Base-by-base conservation (phyloP, 2,329 filamentous ascomycete species). In the Ophiobolus disseminans region DNA sequence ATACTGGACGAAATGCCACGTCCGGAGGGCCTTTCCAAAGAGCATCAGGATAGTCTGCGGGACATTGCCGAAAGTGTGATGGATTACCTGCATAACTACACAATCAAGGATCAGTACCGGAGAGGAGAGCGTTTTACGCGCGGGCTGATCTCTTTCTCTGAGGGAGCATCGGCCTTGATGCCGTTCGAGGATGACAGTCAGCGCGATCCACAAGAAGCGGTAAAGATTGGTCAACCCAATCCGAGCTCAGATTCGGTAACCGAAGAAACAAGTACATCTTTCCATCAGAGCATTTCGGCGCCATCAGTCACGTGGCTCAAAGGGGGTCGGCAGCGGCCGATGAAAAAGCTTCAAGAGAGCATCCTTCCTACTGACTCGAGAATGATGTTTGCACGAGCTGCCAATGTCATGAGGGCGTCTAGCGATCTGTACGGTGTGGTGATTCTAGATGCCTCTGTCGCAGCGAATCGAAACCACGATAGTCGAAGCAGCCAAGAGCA, bases 371-470 rank as follows among this genome's bases (percentile, higher is more conserved):
- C 26, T 1, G 62, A 69, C 39, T 60, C 68, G 10, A 65, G 57
- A 28, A 51, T 55, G 0, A 70, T 72, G 67, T 72, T 72, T 42
- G 55, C 61, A 0, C 59, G 69, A 20, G 70, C 70, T 31, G 69
- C 70, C 10, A 66, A 55, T 34, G 54, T 72, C 4, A 66, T 73
- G 46, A 57, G 63, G 43, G 54, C 58, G 6, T 70, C 69, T 2
- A 71, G 68, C 30, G 58, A 63, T 21, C 40, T 71, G 1, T 69
- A 72, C 21, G 70, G 70, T 10, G 68, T 72, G 1, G 22, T 72
- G 2, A 69, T 73, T 13, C 53, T 73, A 1, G 69, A 72, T 34
- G 69, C 69, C 4, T 69, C 66, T 4, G 51, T 70, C 21, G 66
- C 60, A 16, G 60, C 61, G 6, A 45, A 31, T n/a, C 31, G 34